Conservation (phyloP, 2,329 filamentous ascomycete genomes). For the Claviceps purpurea region DNA sequence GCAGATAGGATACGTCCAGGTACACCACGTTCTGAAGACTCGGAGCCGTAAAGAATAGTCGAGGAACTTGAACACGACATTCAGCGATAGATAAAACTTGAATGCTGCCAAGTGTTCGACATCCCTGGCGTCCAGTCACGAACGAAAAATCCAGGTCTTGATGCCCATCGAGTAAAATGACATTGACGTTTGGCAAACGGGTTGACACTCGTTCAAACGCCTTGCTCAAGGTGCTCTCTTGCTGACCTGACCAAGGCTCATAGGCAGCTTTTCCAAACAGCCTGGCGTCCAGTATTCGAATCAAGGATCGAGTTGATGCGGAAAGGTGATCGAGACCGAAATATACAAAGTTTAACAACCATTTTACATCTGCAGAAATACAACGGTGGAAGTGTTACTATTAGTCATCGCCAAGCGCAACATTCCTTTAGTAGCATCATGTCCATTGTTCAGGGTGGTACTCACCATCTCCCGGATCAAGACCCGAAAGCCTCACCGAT, state of each 20-base stretch:
- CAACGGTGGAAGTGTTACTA: not conserved
- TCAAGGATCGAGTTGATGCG: conserved; percentile 26
- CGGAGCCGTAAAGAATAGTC: conserved; percentile 23
- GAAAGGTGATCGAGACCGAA: conserved; percentile 22
- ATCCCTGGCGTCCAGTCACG: conserved; percentile 14
- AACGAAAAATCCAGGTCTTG: conserved; percentile 28
- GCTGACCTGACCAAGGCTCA: conserved; percentile 27
- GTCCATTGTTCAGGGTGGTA: not conserved
- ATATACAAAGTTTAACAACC: conserved; percentile 35
- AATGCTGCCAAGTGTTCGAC: conserved; percentile 3
- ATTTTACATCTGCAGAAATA: conserved; percentile 30
- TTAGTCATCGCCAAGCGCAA: not conserved
- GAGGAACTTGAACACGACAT: conserved; percentile 26
- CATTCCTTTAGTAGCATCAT: not conserved
- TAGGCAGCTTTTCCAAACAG: conserved; percentile 25
- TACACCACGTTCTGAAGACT: conserved; percentile 32
- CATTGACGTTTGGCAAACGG: conserved; percentile 30
- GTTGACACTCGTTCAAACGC: conserved; percentile 25
- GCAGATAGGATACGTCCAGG: conserved; percentile 37
- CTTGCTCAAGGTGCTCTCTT: conserved; percentile 19
- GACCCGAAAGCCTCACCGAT: conserved; percentile 23
- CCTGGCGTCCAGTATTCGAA: conserved; percentile 35
- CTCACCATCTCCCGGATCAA: conserved; percentile 34
- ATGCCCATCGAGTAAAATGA: conserved; percentile 35
- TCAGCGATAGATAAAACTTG: conserved; percentile 32